Evolutionary conservation across 805 yeast genomes (phyloP), one percentile per base, ranked within the genome.

Genomic region (Candida argentea): DNA sequence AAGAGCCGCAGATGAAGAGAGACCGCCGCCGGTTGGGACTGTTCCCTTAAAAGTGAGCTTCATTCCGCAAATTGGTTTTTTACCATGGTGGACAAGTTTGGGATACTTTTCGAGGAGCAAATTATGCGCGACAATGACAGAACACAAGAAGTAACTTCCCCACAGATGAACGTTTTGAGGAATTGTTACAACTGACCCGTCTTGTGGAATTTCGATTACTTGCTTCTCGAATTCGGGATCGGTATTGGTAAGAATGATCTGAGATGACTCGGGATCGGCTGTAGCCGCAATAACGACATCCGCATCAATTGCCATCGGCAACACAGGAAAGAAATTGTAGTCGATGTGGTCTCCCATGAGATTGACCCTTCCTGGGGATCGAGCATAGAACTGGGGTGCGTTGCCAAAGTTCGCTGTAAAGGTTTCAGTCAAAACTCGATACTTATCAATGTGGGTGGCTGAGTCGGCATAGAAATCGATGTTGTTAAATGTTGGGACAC

Each of bases 351-450:
- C 86, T 20, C 87, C 86, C 31, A 78, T 74, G 33, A 78, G 55
- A 46, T 77, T 78, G 29, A 78, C 86, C 40, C 87, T 57, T 18
- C 86, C 86, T n/a, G 87, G 86, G 10, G 81, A 70, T 28, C 85
- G 59, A 14, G 75, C 55, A 21, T 72, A 50, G 42, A 74, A 66
- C 19, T 61, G 65, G 4, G 70, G 67, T 5, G 46, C 42, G 15
- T 42, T 42, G 11, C 39, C 39, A 28, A 51, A 61, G 13, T 24
- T 33, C 4, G 26, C 28, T 5, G 27, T 24, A 37, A 59, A 69
- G 3, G 36, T 27, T 6, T 34, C 16, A 2, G 30, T 16, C 23
- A 65, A 37, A 4, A 32, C 27, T 6, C 36, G 36, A 32, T 55
- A 63, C 30, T 69, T 44, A 3, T 31, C 16, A 5, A 28, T 15